A percentile compares a stretch with the other conserved stretches of the same genome.
phyloP scores from a whole-genome alignment of 2,329 filamentous ascomycete genomes.

The Fusarium sp. region DNA sequence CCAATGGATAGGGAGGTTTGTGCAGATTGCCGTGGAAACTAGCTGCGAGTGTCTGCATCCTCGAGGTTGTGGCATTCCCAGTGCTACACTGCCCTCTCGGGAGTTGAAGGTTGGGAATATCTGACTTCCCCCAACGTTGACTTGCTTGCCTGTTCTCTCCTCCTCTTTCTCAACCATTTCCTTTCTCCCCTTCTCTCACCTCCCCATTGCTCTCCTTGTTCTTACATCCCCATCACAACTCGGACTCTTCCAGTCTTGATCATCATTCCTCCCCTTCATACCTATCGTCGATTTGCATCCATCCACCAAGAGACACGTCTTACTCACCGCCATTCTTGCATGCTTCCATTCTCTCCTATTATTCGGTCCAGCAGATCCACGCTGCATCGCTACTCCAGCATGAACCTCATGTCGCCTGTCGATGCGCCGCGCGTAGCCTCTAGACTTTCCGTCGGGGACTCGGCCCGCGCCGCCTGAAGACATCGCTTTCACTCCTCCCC shows the following conservation, averaged over 20 bases:
- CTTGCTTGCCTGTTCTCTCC: neutral
- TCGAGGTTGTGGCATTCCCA: constrained; percentile 7
- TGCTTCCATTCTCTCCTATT: constrained; percentile 3
- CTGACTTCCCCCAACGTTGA: neutral
- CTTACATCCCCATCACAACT: neutral
- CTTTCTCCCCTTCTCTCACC: neutral
- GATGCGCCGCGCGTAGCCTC: constrained; percentile 60
- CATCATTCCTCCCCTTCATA: neutral
- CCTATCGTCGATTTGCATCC: neutral
- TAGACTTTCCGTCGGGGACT: constrained; percentile 63
- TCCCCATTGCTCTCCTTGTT: neutral
- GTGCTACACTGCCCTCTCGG: neutral
- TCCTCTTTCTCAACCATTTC: constrained; percentile 1
- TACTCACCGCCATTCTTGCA: constrained; percentile 23
- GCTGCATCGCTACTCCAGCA: constrained; percentile 42
- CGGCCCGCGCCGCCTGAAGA: constrained; percentile 63
- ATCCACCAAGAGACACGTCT: neutral
- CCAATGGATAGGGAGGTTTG: constrained; percentile 27
- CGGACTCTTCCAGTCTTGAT: constrained; percentile 3
- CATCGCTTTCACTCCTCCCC: constrained; percentile 67
- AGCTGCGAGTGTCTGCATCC: constrained; percentile 8
- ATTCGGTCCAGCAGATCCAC: constrained; percentile 21
- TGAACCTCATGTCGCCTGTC: constrained; percentile 59
- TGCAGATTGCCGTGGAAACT: constrained; percentile 1
- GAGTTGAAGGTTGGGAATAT: constrained; percentile 3